Evolutionary conservation across 805 yeast species (phyloP), one percentile per base, ranked within the genome.

Genomic region (Hanseniaspora thailandica): DNA sequence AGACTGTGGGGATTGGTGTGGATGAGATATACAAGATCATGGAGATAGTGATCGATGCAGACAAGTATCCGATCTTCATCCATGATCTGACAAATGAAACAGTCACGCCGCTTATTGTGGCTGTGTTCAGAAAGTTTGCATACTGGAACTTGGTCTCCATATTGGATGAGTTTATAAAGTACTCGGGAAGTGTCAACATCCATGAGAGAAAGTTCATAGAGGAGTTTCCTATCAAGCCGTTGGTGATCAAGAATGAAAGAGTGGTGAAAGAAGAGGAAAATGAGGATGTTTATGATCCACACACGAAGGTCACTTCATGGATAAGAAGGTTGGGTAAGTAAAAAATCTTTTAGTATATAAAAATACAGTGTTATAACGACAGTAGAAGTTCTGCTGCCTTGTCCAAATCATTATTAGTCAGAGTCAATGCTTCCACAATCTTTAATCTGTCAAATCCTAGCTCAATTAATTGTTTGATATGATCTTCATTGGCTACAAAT

Each of bases 71-170:
- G 0, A 70, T 84, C 1, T 89, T 84, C 63, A 65, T 90, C 5
- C 96, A 90, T 66, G 90, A 97, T 65, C 69, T 81, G 25, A 89
- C 87, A 62, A 97, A 97, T 0, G 88, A 95, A 9, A 88, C 86
- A 58, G 83, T 86, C 2, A 86, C 95, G 0, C 78, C 90, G 23
- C 70, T 93, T 45, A 79, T 86, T 1, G 76, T 90, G 23, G 97
- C 96, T 4, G 88, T 97, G 63, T 68, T 88, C 36, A 69, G 98
- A 34, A 85, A 85, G 59, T 68, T 85, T 19, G 84, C 86, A 25
- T 79, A 83, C 59, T 93, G 98, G 98, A 82, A 93, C 9, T 76
- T 85, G 6, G 86, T 87, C 2, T 82, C 96, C 0, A 88, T 90
- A 13, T 79, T 85, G 60, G 86, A 82, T 57, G 98, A 90, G 67